Base-by-base conservation (phyloP, 192 early-diverging fungal genomes). In the Umbelopsis ramanniana region DNA sequence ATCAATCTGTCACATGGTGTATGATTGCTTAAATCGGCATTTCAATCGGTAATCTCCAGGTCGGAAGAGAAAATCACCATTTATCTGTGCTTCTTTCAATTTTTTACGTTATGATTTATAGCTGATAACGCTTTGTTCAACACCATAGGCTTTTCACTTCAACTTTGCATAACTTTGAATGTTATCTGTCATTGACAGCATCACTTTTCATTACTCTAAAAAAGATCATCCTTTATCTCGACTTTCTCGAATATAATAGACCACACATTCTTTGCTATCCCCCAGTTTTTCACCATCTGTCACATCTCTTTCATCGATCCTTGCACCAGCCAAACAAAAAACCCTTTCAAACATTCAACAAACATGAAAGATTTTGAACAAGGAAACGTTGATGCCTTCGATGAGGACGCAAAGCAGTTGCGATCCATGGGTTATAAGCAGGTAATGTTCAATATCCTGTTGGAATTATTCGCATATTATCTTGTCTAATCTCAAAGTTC, bases 311-410 rank as follows among this genome's bases (percentile, higher is more conserved):
- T 43, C 8, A 43, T 43, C 48, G 48, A 21, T 21, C 48, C 6
- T 17, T 50, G 46, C 19, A 6, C 48, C 3, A 50, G n/a, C 48
- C 48, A 17, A 37, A 38, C 26, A 17, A 63, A n/a, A 37, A 14
- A 6, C 17, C 26, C 26, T 29, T 11, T 63, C 24, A 63, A 37
- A 14, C 12, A 37, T 19, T 12, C 37, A 19, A 12, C 57, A 63
- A 37, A 63, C 11, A 63, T 60, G 57, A 63, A 3, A 35, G 57
- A 63, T 26, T 37, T 63, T 33, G 57, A 63, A 63, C 57, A 14
- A 63, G 26, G 29, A 63, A 63, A 14, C 17, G 3, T 37, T 38
- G 57, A 63, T 6, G 35, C 17, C 29, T 15, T 63, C 14, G 57
- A 63, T n/a, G 33, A 63, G 37, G 57, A 63, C 26, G 57, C 57